These are phyloP conservation scores for Curvularia hawaiiensis DNA, from an alignment of 2,329 filamentous ascomycete genomes.

Conservation along the genomic window DNA sequence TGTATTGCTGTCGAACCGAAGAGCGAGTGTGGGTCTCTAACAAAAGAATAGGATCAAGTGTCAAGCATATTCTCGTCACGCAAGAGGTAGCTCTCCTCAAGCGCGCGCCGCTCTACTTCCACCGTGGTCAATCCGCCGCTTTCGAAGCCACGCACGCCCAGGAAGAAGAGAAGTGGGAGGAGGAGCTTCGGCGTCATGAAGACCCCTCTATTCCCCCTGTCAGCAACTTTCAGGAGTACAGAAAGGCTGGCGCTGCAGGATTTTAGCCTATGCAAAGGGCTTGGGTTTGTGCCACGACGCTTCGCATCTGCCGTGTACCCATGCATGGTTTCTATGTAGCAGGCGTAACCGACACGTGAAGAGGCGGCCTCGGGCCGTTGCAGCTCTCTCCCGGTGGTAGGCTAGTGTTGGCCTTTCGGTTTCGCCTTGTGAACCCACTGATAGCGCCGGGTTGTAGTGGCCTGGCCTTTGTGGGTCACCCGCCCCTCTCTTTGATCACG, in stretches of 20 bases:
- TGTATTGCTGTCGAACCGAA: constrained; percentile 5
- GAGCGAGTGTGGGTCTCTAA: constrained; percentile 10
- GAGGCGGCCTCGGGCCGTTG: constrained; percentile 24
- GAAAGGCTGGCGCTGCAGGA: constrained; percentile 46
- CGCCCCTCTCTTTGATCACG: not conserved
- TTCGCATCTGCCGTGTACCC: not conserved
- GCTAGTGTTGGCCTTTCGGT: not conserved
- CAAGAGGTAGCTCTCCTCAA: constrained; percentile 53
- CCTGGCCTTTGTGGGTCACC: not conserved
- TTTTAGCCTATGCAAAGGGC: constrained; percentile 24
- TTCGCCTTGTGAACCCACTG: not conserved
- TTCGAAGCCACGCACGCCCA: constrained; percentile 49
- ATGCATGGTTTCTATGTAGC: constrained; percentile 5
- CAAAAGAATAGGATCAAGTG: constrained; percentile 42
- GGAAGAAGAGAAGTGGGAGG: constrained; percentile 56
- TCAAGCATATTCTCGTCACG: constrained; percentile 54
- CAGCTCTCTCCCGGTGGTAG: constrained; percentile 3
- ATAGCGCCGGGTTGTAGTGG: not conserved
- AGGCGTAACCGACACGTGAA: constrained; percentile 1
- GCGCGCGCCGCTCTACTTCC: constrained; percentile 50
- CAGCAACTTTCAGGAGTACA: constrained; percentile 54
- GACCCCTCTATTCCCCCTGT: constrained; percentile 26
- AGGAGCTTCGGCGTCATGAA: constrained; percentile 41
- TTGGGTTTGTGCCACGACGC: constrained; percentile 3
- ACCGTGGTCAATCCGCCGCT: constrained; percentile 48